Percentiles rank a stretch among this genome's conserved stretches.
phyloP scores from a whole-genome alignment of 2,329 filamentous ascomycete genomes.

The Paecilomyces sp. region DNA sequence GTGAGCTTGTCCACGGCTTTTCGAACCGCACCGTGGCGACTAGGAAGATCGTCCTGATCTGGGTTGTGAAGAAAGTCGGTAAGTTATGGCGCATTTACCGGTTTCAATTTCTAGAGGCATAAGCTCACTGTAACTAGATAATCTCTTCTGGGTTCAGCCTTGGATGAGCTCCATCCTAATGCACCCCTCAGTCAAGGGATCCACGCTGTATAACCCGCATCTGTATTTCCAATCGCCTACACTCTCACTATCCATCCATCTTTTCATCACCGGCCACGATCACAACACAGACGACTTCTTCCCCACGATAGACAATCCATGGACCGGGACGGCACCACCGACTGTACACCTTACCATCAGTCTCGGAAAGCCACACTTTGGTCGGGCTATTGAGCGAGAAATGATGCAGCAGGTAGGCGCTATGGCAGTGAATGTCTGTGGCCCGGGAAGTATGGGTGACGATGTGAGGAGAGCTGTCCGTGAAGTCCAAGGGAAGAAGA shows the following conservation, averaged over 20 bases:
- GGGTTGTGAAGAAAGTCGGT: slow-evolving; percentile 27
- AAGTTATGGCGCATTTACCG: background rate
- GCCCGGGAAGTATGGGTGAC: slow-evolving; percentile 29
- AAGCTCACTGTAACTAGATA: slow-evolving; percentile 15
- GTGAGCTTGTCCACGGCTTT: slow-evolving; percentile 21
- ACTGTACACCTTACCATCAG: slow-evolving; percentile 17
- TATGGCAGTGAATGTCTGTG: slow-evolving; percentile 31
- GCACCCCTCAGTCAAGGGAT: slow-evolving; percentile 17
- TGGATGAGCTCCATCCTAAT: slow-evolving; percentile 25
- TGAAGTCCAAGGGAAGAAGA: background rate
- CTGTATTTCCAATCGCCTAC: slow-evolving; percentile 17
- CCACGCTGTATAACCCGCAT: slow-evolving; percentile 13
- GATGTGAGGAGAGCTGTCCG: slow-evolving; percentile 19
- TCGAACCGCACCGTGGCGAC: slow-evolving; percentile 16
- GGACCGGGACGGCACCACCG: slow-evolving; percentile 17
- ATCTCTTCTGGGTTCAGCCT: slow-evolving; percentile 26
- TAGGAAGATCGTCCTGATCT: slow-evolving; percentile 21
- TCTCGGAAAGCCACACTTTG: slow-evolving; percentile 20
- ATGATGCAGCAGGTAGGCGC: slow-evolving; percentile 23
- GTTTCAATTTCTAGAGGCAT: background rate
- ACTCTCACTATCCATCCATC: slow-evolving; percentile 19
- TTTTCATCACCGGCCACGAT: slow-evolving; percentile 20
- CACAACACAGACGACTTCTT: slow-evolving; percentile 18
- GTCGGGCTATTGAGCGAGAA: slow-evolving; percentile 16
- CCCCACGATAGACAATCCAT: slow-evolving; percentile 14